These are phyloP conservation scores for Phytomonas francai DNA, from an alignment of 208 protist species.

Conservation along the genomic window DNA sequence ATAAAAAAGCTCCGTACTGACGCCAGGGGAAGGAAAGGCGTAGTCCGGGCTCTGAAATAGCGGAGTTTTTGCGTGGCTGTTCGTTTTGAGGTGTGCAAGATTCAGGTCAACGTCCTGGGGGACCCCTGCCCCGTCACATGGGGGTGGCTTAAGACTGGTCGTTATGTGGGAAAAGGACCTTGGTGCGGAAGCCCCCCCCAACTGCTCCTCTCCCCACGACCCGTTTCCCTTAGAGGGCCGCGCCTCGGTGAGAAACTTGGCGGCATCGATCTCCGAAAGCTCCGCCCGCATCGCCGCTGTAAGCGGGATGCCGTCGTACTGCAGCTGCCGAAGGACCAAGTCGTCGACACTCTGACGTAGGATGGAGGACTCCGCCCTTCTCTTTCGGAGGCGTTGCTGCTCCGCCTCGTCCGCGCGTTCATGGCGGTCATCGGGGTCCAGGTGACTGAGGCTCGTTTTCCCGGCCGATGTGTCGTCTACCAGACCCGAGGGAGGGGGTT, in stretches of 20 bases:
- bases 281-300: conserved; percentile 15
- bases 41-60: no score
- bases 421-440: not conserved
- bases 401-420: not conserved
- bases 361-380: conserved; percentile 12
- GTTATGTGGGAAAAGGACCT: no score
- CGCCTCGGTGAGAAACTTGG: not conserved
- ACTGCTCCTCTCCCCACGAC: not conserved
- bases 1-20: no score
- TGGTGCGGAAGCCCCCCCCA: no score
- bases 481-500: no score
- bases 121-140: no score
- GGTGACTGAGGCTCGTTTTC: not conserved
- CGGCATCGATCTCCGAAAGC: conserved; percentile 10
- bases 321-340: conserved; percentile 50
- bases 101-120: no score
- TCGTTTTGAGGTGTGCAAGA: no score
- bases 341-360: conserved; percentile 46
- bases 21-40: no score
- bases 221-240: not conserved
- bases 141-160: no score
- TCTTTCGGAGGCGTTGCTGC: not conserved
- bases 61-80: no score
- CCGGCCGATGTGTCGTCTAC: no score
- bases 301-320: conserved; percentile 42